phyloP scores from a whole-genome alignment of 2,329 filamentous ascomycete genomes.

The Sporothrix brasiliensis region DNA sequence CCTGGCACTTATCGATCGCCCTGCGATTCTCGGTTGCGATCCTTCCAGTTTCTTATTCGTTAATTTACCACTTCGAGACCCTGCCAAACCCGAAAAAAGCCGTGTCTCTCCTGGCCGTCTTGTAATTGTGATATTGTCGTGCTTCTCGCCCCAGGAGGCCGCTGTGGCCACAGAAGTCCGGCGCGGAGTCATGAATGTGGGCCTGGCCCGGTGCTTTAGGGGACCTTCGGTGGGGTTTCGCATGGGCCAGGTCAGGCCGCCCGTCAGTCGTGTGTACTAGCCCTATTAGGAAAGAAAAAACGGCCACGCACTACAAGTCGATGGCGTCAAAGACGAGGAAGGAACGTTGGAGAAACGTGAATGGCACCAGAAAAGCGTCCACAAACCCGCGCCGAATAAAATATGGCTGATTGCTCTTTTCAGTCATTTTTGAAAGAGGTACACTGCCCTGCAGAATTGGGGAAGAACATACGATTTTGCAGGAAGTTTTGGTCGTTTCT shows the following conservation, averaged over 20 bases:
- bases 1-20: not conserved
- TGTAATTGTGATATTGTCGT: not conserved
- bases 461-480: slow-evolving; percentile 23
- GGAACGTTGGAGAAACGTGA: not conserved
- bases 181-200: slow-evolving; percentile 14
- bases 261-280: slow-evolving; percentile 10
- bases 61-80: not conserved
- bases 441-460: slow-evolving; percentile 20
- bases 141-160: not conserved
- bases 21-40: not conserved
- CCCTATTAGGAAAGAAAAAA: slow-evolving; percentile 19
- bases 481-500: not conserved
- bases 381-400: not conserved
- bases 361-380: not conserved
- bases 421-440: too few species aligned
- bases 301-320: not conserved
- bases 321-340: slow-evolving; percentile 4
- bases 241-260: not conserved
- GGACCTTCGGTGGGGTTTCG: not conserved
- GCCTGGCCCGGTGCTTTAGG: not conserved
- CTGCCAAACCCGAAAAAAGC: too few species aligned
- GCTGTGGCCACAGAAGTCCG: not conserved
- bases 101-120: slow-evolving; percentile 7
- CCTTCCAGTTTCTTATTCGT: not conserved
- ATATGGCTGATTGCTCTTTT: slow-evolving; percentile 1